Evolutionary conservation across 129 eudicot species (phyloP), one percentile per base, ranked within the genome.

Genomic region (Dittrichia graveolens): DNA sequence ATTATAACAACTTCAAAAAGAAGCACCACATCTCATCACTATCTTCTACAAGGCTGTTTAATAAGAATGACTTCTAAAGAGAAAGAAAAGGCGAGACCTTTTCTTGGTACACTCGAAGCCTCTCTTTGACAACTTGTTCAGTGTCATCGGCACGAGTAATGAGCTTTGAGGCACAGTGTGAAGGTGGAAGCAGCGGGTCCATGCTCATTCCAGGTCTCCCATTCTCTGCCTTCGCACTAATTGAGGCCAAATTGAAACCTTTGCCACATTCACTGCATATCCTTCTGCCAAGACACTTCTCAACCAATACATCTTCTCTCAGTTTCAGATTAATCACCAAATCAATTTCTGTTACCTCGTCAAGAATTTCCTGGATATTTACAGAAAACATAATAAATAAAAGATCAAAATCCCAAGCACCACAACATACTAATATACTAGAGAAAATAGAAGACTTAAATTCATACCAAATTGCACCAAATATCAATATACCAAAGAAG

Each of bases 251-350:
- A 60, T 95, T 95, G 78, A 86, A 78, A 62, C 82, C 82, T 71
- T 78, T 78, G 35, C 77, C 73, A 62, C 82, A 78, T 63, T 78
- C 58, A 63, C 83, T 74, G 78, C 99, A 95, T 44, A 83, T 85
- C 75, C 99, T 88, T 83, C 99, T 80, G 13, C 99, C 99, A 49
- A 95, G 89, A 85, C 99, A 95, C 78, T 95, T 95, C 78, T 91
- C 96, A 48, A 95, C 63, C 79, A 95, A 65, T 41, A 89, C 99
- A 38, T 78, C 83, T 73, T 95, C 96, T 12, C 97, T 89, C 13
- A 95, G 88, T 83, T 91, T 95, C 47, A 95, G 88, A 80, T 95
- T 95, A 8, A 95, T 90, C 61, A 95, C 99, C 88, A 95, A 83
- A 60, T 91, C 99, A 16, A 95, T 90, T 71, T 95, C 91, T 52